Evolutionary conservation across 176 grass and related monocot species (phyloP).

Genomic region (Cenchrus purpureus): DNA sequence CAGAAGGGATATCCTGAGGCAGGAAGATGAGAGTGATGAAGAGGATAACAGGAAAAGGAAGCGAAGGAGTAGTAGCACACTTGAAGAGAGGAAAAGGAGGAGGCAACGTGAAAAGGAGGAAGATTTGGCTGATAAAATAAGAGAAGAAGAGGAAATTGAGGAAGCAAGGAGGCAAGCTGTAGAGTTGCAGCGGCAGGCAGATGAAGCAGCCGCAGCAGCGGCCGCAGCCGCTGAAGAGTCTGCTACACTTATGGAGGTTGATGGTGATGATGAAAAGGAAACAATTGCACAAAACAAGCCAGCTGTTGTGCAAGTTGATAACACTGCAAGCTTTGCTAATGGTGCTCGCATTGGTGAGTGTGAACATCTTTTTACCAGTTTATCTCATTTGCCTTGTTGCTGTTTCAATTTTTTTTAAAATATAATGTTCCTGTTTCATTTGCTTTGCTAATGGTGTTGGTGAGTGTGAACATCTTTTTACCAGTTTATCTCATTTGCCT

Average conservation of each 20-base stretch:
- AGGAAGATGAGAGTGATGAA: conserved; percentile 93
- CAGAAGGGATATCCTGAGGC: conserved; percentile 76
- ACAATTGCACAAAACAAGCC: conserved; percentile 50
- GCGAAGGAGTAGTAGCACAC: conserved; percentile 55
- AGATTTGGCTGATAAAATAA: conserved; percentile 77
- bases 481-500: conserved; percentile 1
- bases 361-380: conserved; percentile 6
- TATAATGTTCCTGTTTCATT: background rate
- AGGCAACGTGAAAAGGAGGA: conserved; percentile 89
- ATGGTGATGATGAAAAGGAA: conserved; percentile 65
- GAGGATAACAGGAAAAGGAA: conserved; percentile 90
- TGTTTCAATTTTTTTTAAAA: background rate
- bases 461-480: conserved; percentile 35
- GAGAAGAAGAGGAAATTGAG: conserved; percentile 80
- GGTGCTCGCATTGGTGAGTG: conserved; percentile 52
- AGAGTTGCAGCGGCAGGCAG: conserved; percentile 60
- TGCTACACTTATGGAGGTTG: conserved; percentile 64
- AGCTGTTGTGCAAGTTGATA: conserved; percentile 42
- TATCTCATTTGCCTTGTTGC: conserved; percentile 7
- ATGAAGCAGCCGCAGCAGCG: conserved; percentile 50
- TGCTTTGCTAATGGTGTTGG: conserved; percentile 51
- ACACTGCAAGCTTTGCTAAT: conserved; percentile 43
- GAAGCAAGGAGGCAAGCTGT: conserved; percentile 74
- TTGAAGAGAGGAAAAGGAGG: conserved; percentile 82
- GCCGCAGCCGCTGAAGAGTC: conserved; percentile 37